These are phyloP conservation scores for Combretum micranthum DNA, from an alignment of 345 rosid genomes.

Conservation along the genomic window DNA sequence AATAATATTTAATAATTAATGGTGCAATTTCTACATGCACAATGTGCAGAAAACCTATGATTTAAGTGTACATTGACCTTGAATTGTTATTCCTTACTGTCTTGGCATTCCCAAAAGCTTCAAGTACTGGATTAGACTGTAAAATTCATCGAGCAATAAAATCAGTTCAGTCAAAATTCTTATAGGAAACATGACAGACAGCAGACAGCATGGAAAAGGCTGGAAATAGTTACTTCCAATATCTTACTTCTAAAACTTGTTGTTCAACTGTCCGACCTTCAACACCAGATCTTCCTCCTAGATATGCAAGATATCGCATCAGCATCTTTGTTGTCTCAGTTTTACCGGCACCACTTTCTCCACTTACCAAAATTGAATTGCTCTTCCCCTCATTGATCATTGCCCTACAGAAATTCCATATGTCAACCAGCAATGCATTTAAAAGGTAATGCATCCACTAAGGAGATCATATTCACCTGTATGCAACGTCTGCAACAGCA, in stretches of 20 bases:
- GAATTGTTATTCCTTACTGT: slow-evolving; percentile 98
- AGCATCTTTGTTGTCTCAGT: slow-evolving; percentile 99
- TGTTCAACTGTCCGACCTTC: slow-evolving; percentile 99
- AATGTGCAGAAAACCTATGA: slow-evolving; percentile 5
- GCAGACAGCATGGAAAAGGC: slow-evolving; percentile 5
- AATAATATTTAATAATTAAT: background rate
- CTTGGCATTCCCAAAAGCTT: slow-evolving; percentile 99
- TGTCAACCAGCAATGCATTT: slow-evolving; percentile 20
- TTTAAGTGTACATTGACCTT: slow-evolving; percentile 41
- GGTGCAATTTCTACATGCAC: slow-evolving; percentile 1
- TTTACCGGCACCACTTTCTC: slow-evolving; percentile 99
- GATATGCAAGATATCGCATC: slow-evolving; percentile 96
- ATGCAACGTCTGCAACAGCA: slow-evolving; percentile 98
- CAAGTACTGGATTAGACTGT: slow-evolving; percentile 99
- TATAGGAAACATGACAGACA: background rate
- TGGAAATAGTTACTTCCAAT: slow-evolving; percentile 10
- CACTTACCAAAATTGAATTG: slow-evolving; percentile 99
- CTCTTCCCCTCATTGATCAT: slow-evolving; percentile 99
- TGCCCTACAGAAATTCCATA: slow-evolving; percentile 47
- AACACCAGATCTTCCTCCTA: slow-evolving; percentile 98
- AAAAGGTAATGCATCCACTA: slow-evolving; percentile 10
- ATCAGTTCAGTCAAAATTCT: background rate
- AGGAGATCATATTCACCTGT: slow-evolving; percentile 45
- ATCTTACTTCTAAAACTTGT: slow-evolving; percentile 95
- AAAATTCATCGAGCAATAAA: background rate